Evolutionary conservation across 345 rosid species (phyloP).

Genomic region (Punica granatum): DNA sequence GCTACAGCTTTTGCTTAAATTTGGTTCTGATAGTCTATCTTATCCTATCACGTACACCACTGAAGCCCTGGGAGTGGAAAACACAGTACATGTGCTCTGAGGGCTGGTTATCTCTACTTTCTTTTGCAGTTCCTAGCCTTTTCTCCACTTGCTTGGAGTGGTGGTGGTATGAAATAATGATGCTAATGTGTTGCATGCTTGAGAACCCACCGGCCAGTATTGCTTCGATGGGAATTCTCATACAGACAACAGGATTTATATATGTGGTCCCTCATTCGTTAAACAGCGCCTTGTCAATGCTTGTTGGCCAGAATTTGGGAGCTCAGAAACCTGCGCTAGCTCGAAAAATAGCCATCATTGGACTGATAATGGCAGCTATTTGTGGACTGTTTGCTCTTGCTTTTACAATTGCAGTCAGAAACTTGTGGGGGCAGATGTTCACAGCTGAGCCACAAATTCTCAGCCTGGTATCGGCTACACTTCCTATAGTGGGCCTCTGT

Average conservation of each 20-base stretch:
- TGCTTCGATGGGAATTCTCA: slow-evolving; percentile 34
- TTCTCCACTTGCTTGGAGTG: slow-evolving; percentile 30
- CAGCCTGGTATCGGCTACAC: slow-evolving; percentile 17
- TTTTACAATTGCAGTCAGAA: slow-evolving; percentile 17
- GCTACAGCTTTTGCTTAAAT: slow-evolving; percentile 14
- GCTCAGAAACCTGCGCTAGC: slow-evolving; percentile 21
- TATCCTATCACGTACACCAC: slow-evolving; percentile 9
- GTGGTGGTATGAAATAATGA: slow-evolving; percentile 40
- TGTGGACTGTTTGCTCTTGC: slow-evolving; percentile 17
- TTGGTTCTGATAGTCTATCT: slow-evolving; percentile 20
- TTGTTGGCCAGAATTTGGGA: slow-evolving; percentile 25
- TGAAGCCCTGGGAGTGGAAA: slow-evolving; percentile 27
- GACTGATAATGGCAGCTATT: slow-evolving; percentile 16
- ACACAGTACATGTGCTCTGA: neutral
- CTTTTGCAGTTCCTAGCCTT: slow-evolving; percentile 20
- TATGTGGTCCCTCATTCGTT: slow-evolving; percentile 28
- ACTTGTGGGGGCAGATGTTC: slow-evolving; percentile 22
- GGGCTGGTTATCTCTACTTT: slow-evolving; percentile 18
- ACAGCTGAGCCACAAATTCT: slow-evolving; percentile 22
- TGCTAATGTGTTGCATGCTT: slow-evolving; percentile 24
- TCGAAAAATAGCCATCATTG: slow-evolving; percentile 12
- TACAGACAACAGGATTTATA: slow-evolving; percentile 27
- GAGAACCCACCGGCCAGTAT: slow-evolving; percentile 21
- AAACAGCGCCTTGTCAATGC: slow-evolving; percentile 19
- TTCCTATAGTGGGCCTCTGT: slow-evolving; percentile 30